These are phyloP conservation scores for Euphrasia arctica DNA, from an alignment of 305 asterid species.

Conservation along the genomic window DNA sequence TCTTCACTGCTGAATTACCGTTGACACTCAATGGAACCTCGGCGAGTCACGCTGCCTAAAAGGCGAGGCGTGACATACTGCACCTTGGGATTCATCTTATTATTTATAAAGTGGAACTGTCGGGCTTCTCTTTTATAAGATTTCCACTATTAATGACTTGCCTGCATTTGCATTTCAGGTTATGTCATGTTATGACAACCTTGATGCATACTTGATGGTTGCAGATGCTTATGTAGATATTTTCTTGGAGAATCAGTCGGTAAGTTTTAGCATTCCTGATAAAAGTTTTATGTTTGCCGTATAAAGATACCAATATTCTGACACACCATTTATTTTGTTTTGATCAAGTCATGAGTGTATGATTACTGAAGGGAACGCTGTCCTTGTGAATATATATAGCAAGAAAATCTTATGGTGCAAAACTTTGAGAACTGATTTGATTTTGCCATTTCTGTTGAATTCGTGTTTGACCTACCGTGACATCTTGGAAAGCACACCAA, in stretches of 20 bases:
- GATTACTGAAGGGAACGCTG: conserved; percentile 8
- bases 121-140: conserved; percentile 23
- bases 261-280: conserved; percentile 38
- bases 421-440: conserved; percentile 6
- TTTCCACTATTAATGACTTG: conserved; percentile 18
- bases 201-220: conserved; percentile 60
- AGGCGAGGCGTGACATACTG: too few species aligned
- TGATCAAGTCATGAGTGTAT: conserved; percentile 18
- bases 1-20: too few species aligned
- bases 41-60: too few species aligned
- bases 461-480: not conserved
- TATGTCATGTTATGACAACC: conserved; percentile 45
- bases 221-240: conserved; percentile 69
- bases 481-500: conserved; percentile 16
- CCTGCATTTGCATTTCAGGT: conserved; percentile 50
- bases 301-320: conserved; percentile 22
- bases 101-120: conserved; percentile 18
- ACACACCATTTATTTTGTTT: conserved; percentile 20
- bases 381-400: conserved; percentile 11
- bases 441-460: conserved; percentile 4
- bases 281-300: conserved; percentile 21
- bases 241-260: conserved; percentile 67
- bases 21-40: too few species aligned
- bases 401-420: conserved; percentile 21
- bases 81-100: not conserved